Evolutionary conservation across 176 grass and related monocot genomes (phyloP), one percentile per base, ranked within the genome.

Genomic region (Aegilops tauschii): DNA sequence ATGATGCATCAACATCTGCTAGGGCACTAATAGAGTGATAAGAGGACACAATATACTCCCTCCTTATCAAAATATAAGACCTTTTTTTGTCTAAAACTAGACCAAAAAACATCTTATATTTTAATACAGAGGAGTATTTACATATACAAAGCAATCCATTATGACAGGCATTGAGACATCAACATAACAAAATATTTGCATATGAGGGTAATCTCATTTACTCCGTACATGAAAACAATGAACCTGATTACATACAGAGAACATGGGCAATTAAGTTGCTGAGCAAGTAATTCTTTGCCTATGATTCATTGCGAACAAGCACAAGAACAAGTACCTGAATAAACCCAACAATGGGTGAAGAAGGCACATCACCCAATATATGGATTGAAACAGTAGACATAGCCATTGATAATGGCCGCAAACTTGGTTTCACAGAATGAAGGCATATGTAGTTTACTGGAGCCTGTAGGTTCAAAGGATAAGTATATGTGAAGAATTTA

Each of bases 331-430:
- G 78, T 76, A 99, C 97, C 97, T 99, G 89, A 80, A 99, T 78
- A 91, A 96, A 42, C 42, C 97, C 97, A 87, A 99, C 97, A 63
- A 99, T 78, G 77, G 97, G 97, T 62, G 97, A 96, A 80, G 97
- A 99, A 73, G 97, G 97, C 42, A 99, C 97, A 79, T 99, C 97
- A 74, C 97, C 97, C 76, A 99, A 99, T 94, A 99, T 94, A 85
- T 99, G 97, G 77, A 99, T 99, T 27, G 94, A 87, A 91, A 99
- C 97, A 79, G 97, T 99, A 37, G 97, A 99, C 81, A 99, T 93
- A 3, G 97, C 97, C 94, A 99, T 99, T 77, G 97, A 91, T 74
- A 99, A 82, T 80, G 94, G 94, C 73, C 97, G 93, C 83, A 99
- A 89, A 69, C 85, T 90, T 85, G 94, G 92, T 79, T 90, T 96